These are phyloP conservation scores for Aspergillus fumigatiaffinis DNA, from an alignment of 2,329 filamentous ascomycete species.

Conservation along the genomic window DNA sequence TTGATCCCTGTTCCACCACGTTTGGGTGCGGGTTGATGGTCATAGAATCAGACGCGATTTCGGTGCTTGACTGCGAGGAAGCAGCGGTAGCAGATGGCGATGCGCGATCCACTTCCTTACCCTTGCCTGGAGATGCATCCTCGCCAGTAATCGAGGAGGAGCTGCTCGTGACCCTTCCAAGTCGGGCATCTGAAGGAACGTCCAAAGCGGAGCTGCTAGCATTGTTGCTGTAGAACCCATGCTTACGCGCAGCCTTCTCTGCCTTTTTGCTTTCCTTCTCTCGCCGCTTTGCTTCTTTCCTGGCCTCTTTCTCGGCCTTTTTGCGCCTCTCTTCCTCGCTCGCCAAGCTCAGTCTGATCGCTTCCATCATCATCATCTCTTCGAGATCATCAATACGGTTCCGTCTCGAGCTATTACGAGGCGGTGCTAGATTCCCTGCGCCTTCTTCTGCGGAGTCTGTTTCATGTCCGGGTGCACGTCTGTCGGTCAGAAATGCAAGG, in stretches of 20 bases:
- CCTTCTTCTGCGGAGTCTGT: constrained; percentile 35
- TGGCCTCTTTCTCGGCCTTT: constrained; percentile 74
- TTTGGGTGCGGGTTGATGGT: constrained; percentile 11
- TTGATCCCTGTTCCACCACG: constrained; percentile 16
- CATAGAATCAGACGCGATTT: constrained; percentile 19
- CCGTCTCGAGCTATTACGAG: constrained; percentile 53
- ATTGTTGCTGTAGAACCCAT: constrained; percentile 48
- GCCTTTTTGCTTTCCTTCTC: constrained; percentile 81
- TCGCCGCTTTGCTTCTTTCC: constrained; percentile 78
- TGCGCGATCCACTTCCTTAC: constrained; percentile 64
- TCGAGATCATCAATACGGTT: constrained; percentile 81
- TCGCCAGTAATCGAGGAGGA: constrained; percentile 35
- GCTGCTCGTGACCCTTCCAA: constrained; percentile 35
- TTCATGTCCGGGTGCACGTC: constrained; percentile 33
- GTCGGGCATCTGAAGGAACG: constrained; percentile 28
- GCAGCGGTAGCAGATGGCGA: constrained; percentile 15
- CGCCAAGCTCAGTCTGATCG: constrained; percentile 83
- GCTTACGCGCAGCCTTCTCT: constrained; percentile 64
- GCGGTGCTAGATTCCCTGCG: constrained; percentile 32
- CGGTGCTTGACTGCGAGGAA: constrained; percentile 31
- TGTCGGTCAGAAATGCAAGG: constrained; percentile 45
- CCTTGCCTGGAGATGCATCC: constrained; percentile 52
- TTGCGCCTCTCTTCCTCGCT: constrained; percentile 89
- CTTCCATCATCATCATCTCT: constrained; percentile 98
- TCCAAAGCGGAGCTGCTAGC: constrained; percentile 63